Base-by-base conservation (phyloP, 495 filamentous ascomycete genomes). In the Penicillium waksmanii region DNA sequence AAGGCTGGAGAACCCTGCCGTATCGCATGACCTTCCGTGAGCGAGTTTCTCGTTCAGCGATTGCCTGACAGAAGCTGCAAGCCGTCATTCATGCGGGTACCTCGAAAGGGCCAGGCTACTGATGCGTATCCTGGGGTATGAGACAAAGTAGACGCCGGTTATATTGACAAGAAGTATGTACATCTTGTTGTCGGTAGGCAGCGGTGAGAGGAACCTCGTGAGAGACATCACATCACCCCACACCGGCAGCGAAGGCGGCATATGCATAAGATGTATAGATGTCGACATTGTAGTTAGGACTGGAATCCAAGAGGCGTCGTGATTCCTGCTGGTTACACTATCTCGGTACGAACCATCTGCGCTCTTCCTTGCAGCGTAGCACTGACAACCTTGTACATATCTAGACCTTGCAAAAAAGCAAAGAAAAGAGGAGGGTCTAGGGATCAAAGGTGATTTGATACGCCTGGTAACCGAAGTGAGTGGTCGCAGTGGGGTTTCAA, bases 271-370 rank as follows among this genome's bases (percentile, higher is more conserved):
- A 54, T 48, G 34, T 51, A 9, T 53, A 52, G n/a, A 46, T 12
- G 15, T 53, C 38, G 56, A 53, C 52, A 59, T 56, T 47, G 18
- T 18, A 43, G 59, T 49, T 47, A 19, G 33, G 47, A 48, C 61
- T 19, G 52, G 17, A 19, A 19, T 19, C 17, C 17, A 44, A 23
- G 3, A 56, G 34, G 36, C 10, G 43, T 49, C 55, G 40, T 35
- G 23, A 34, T 38, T 40, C 19, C 42, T 36, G 48, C 12, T 27
- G 53, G 56, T 60, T 49, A 53, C 57, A 60, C 62, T 54, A 31
- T 50, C 15, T 57, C 44, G 57, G 50, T 47, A 36, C 57, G 57
- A 60, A 58, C 50, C 42, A 56, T 55, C 48, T 43, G 44, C 44
- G 31, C 55, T 19, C 7, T 25, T 44, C 52, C 36, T 8, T 48